Base-by-base conservation (phyloP, 148 eudicot genomes). In the Cornus controversa region DNA sequence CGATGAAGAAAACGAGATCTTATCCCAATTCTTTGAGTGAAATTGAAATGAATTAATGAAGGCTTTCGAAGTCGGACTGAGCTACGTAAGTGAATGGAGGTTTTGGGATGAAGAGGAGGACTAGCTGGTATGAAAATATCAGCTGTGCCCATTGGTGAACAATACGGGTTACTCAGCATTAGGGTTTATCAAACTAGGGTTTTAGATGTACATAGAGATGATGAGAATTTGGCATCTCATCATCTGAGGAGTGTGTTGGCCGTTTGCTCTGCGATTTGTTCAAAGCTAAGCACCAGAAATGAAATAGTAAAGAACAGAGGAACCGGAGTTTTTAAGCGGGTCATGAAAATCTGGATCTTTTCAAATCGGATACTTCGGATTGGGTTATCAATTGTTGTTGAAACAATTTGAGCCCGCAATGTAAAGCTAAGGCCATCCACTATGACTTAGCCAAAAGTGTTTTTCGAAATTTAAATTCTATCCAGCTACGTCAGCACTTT, bases 41-140 rank as follows among this genome's bases (percentile, higher is more conserved):
- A 37, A 18, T 69, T 75, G 37, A 50, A 57, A 13, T 60, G 45
- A 40, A 40, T 63, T 65, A 42, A 71, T 20, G 73, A 77, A 60
- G 68, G 74, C 36, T 54, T 79, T 9, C 75, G 77, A 71, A 83
- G 20, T 40, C 81, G 78, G 68, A 83, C 24, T 64, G 83, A 70
- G 64, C 80, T 37, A 73, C 65, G 78, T 26, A 68, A 73, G 27
- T 27, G 70, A 76, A 70, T 73, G 50, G 77, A 71, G 9, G 82
- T 31, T 47, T 72, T 54, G 16, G 89, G 86, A 57, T 75, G 83
- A 84, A 79, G 81, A 85, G 74, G 77, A 86, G 74, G 77, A 86
- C 85, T 73, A 78, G 75, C 24, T 26, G 84, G 72, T 26, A 72
- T 53, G 54, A 80, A 69, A 66, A 78, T n/a, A 28, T 79, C 75